A percentile compares a stretch with the other conserved stretches of the same genome.
Evolutionary conservation across 129 eudicot genomes (phyloP).

Genomic region (Lactuca saligna): DNA sequence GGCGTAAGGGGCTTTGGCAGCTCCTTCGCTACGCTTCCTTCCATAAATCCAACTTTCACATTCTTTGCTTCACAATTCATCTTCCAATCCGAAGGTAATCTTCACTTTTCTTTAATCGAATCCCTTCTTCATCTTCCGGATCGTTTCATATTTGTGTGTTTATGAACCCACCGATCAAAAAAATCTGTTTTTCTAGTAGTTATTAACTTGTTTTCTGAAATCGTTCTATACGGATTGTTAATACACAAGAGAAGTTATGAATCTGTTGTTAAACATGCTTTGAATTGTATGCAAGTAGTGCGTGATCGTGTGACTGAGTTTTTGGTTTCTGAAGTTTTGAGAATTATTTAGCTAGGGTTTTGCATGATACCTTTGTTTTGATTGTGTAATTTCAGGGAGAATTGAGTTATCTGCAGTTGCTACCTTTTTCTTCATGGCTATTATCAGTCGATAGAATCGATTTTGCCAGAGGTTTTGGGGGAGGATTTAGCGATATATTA

Average conservation of each 20-base stretch:
- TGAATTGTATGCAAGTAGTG: neutral
- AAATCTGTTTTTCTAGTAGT: neutral
- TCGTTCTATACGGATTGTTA: neutral
- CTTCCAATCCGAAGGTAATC: conserved; percentile 27
- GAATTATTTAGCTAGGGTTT: conserved; percentile 25
- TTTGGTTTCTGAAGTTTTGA: neutral
- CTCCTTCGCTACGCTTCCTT: conserved; percentile 39
- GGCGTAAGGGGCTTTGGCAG: conserved; percentile 22
- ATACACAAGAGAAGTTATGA: neutral
- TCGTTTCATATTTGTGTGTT: neutral
- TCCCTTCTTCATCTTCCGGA: conserved; percentile 6
- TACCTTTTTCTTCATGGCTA: neutral
- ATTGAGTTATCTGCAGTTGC: neutral
- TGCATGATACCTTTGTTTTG: conserved; percentile 18
- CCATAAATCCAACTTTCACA: conserved; percentile 17
- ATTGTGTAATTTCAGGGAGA: conserved; percentile 27
- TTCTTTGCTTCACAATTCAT: conserved; percentile 31
- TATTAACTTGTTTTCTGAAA: neutral
- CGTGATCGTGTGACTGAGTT: conserved; percentile 20
- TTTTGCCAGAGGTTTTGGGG: conserved; percentile 10
- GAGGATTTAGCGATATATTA: neutral
- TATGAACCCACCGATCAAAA: neutral
- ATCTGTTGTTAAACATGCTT: neutral
- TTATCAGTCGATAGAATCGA: neutral
- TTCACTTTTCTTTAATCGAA: neutral